Conservation (phyloP, 345 rosid species). For the Atalantia buxifolia region DNA sequence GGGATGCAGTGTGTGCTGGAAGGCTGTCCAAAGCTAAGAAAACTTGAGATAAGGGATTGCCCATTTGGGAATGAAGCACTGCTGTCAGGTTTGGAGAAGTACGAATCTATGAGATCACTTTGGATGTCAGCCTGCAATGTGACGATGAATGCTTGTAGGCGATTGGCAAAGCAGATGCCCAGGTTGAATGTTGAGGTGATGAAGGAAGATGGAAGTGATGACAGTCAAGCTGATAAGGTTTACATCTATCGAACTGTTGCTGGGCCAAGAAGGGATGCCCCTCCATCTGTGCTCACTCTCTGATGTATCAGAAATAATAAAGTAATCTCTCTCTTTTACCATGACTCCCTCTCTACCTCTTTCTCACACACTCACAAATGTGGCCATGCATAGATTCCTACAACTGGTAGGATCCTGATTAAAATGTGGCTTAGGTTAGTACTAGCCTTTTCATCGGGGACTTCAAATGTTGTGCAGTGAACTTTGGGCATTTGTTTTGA, state of each 20-base stretch:
- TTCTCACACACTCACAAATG: neutral
- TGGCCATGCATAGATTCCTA: neutral
- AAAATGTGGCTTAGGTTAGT: neutral
- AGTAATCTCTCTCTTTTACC: constrained; percentile 20
- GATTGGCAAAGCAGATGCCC: constrained; percentile 60
- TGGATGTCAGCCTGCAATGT: constrained; percentile 79
- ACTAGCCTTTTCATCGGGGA: neutral
- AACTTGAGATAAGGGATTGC: constrained; percentile 73
- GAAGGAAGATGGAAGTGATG: constrained; percentile 60
- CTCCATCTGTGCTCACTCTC: constrained; percentile 56
- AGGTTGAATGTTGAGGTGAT: constrained; percentile 72
- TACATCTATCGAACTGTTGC: constrained; percentile 65
- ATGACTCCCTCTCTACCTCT: neutral
- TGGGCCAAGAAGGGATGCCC: constrained; percentile 70
- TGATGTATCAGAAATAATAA: constrained; percentile 19
- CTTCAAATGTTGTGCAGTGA: neutral
- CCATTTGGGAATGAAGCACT: constrained; percentile 67
- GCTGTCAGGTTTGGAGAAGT: constrained; percentile 63
- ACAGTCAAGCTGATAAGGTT: constrained; percentile 48
- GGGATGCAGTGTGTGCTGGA: constrained; percentile 62
- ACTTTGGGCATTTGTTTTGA: neutral
- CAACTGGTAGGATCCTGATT: neutral
- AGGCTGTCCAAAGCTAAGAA: constrained; percentile 64
- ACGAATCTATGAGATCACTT: constrained; percentile 73
- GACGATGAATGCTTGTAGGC: constrained; percentile 55